Conservation (phyloP, 2,329 filamentous ascomycete species). For the Aspergillus puulaauensis region DNA sequence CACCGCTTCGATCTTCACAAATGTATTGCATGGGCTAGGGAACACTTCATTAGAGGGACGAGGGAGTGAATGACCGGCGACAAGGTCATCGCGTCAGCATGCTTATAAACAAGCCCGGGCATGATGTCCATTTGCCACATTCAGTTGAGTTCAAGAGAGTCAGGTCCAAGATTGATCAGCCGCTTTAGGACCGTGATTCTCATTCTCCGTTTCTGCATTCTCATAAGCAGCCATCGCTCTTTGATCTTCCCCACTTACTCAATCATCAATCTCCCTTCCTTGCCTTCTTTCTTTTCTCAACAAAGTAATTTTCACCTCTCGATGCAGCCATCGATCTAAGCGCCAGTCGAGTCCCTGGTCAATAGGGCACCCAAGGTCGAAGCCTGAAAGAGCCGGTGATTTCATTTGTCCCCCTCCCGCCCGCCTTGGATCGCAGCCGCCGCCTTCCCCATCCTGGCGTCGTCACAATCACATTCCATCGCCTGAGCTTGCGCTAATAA, state of each 20-base stretch:
- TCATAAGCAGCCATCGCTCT: too few relatives aligned
- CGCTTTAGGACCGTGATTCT: background rate
- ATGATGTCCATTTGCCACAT: background rate
- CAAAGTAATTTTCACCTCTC: background rate
- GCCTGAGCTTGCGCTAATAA: conserved; percentile 10
- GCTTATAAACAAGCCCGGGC: background rate
- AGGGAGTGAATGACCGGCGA: background rate
- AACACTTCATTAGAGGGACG: background rate
- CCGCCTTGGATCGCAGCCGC: conserved; percentile 16
- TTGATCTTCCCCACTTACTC: background rate
- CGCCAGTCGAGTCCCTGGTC: background rate
- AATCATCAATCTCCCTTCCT: background rate
- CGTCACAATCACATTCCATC: conserved; percentile 14
- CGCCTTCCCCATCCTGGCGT: conserved; percentile 10
- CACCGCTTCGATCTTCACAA: background rate
- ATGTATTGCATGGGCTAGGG: background rate
- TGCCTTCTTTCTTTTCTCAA: background rate
- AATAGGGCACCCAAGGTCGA: background rate
- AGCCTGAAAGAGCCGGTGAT: conserved; percentile 1
- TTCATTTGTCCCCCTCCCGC: conserved; percentile 5
- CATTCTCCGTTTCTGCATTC: too few relatives aligned
- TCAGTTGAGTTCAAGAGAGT: conserved; percentile 3
- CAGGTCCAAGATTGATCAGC: conserved; percentile 1
- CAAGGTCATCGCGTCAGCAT: background rate
- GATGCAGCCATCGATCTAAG: background rate